Percentiles rank a stretch among this genome's conserved stretches.
phyloP scores from a whole-genome alignment of 306 rosid genomes.

The Cucurbita ficifolia region DNA sequence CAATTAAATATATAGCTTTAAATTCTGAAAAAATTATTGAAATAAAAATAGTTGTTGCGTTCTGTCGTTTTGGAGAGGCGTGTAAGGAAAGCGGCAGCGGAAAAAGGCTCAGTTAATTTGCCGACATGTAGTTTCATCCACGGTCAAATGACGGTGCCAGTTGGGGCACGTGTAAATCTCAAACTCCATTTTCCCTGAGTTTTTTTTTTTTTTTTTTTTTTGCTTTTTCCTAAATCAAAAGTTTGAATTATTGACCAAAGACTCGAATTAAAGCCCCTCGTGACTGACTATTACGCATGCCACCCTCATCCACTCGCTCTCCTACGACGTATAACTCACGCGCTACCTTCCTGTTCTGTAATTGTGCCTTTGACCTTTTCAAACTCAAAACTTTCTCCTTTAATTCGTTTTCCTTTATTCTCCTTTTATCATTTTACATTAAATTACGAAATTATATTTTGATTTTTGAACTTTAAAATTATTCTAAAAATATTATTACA shows the following conservation, averaged over 20 bases:
- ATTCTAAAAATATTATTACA: too few species aligned
- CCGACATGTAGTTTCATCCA: constrained; percentile 15
- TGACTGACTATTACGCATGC: not conserved
- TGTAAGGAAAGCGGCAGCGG: not conserved
- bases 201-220: not conserved
- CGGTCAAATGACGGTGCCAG: constrained; percentile 84
- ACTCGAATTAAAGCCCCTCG: not conserved
- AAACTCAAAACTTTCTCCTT: not conserved
- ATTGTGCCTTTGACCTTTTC: not conserved
- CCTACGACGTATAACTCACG: not conserved
- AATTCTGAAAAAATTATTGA: too few species aligned
- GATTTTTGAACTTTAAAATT: too few species aligned
- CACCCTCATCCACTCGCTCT: not conserved
- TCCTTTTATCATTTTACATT: not conserved
- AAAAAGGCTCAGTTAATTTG: not conserved
- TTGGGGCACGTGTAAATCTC: constrained; percentile 31
- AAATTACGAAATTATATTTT: too few species aligned
- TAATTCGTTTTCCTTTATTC: not conserved
- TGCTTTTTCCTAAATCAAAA: not conserved
- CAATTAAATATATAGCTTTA: too few species aligned
- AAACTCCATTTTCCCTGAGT: constrained; percentile 1
- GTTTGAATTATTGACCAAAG: constrained; percentile 44
- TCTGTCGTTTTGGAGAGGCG: not conserved
- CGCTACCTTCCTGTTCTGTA: not conserved
- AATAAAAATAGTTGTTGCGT: not conserved